Evolutionary conservation across 2,329 filamentous ascomycete genomes (phyloP).

Genomic region (Ampelomyces quisqualis): DNA sequence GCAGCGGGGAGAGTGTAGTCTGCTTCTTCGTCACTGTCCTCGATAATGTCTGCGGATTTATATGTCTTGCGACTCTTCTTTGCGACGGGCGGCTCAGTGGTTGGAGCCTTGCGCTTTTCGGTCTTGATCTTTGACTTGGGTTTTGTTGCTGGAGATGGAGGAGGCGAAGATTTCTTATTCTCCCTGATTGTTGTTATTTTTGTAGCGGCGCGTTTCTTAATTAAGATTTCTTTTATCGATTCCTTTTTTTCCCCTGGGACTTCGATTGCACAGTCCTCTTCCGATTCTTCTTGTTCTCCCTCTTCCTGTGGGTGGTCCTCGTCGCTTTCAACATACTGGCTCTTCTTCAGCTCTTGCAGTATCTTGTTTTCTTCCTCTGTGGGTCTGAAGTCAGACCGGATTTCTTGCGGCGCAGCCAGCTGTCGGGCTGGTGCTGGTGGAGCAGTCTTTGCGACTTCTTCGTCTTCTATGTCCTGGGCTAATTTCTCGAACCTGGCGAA

Average conservation of each 20-base stretch:
- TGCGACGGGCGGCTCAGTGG: background rate
- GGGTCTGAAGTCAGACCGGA: too few species aligned
- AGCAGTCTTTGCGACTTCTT: too few species aligned
- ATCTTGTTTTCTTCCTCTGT: too few species aligned
- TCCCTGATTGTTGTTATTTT: background rate
- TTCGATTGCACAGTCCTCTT: too few species aligned
- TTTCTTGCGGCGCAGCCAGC: too few species aligned
- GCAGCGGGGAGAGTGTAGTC: slow-evolving; percentile 2
- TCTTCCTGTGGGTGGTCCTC: too few species aligned
- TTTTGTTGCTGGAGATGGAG: background rate
- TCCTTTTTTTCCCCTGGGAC: too few species aligned
- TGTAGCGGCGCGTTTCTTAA: background rate
- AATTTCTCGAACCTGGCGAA: background rate
- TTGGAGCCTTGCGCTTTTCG: slow-evolving; percentile 1
- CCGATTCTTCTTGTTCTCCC: too few species aligned
- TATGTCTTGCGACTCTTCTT: slow-evolving; percentile 1
- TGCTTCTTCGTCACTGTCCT: slow-evolving; percentile 1
- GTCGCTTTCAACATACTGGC: too few species aligned
- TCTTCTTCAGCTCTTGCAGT: too few species aligned
- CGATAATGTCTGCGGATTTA: slow-evolving; percentile 1
- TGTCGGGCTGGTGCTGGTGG: too few species aligned
- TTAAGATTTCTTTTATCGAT: too few species aligned
- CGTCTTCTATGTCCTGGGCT: background rate
- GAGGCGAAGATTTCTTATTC: background rate
- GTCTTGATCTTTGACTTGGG: background rate